These are phyloP conservation scores for Ogataea trehalophila DNA, from an alignment of 805 yeast genomes.

Conservation along the genomic window DNA sequence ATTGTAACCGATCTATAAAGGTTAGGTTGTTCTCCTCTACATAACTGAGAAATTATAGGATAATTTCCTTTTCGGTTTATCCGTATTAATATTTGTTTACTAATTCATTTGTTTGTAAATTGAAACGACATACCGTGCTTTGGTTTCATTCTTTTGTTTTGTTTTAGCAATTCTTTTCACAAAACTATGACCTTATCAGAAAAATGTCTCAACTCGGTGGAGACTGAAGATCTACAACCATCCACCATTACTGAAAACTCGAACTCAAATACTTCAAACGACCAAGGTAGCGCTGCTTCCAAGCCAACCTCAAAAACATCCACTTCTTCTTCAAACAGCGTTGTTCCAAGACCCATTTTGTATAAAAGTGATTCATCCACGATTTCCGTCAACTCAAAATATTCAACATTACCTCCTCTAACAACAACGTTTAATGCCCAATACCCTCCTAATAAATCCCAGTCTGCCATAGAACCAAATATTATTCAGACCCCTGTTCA, in stretches of 20 bases:
- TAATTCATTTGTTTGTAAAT: too few relatives aligned
- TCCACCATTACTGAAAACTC: too few relatives aligned
- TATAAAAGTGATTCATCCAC: slow-evolving; percentile 14
- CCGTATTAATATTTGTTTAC: too few relatives aligned
- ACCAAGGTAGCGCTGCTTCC: neutral
- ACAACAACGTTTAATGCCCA: slow-evolving; percentile 5
- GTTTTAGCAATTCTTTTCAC: neutral
- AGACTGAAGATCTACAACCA: slow-evolving; percentile 1
- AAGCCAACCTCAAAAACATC: neutral
- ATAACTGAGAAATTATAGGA: too few relatives aligned
- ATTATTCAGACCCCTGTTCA: too few relatives aligned
- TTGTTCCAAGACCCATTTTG: slow-evolving; percentile 18
- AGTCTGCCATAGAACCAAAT: neutral
- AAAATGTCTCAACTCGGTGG: slow-evolving; percentile 15
- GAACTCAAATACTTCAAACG: neutral
- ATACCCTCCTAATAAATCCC: neutral
- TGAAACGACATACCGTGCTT: neutral
- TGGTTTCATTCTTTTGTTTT: neutral
- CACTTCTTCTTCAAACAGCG: neutral
- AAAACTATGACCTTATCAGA: slow-evolving; percentile 14
- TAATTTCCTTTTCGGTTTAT: too few relatives aligned
- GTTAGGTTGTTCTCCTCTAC: too few relatives aligned
- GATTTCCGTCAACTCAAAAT: slow-evolving; percentile 8
- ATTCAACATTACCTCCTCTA: slow-evolving; percentile 20
- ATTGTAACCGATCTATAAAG: too few relatives aligned